Conservation (phyloP, 2,329 filamentous ascomycete genomes). For the Macrophomina pseudophaseolina region DNA sequence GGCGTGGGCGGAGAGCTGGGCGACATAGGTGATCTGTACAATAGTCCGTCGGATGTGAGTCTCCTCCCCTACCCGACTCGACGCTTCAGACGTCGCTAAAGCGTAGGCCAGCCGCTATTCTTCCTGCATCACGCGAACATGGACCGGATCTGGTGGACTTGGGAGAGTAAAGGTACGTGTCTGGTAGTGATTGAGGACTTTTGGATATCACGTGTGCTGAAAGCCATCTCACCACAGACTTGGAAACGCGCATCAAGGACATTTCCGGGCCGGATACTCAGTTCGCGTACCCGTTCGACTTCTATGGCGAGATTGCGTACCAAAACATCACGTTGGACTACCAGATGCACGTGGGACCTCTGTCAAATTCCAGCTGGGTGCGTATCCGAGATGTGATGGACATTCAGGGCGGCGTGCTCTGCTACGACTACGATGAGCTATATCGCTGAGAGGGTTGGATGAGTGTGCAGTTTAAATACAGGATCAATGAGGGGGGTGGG, state of each 20-base stretch:
- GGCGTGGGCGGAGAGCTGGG: constrained; percentile 38
- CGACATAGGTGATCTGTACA: constrained; percentile 14
- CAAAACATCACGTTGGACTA: constrained; percentile 25
- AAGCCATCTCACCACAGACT: constrained; percentile 35
- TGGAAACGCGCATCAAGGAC: constrained; percentile 36
- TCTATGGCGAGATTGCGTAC: constrained; percentile 14
- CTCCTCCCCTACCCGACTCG: neutral
- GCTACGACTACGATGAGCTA: constrained; percentile 25
- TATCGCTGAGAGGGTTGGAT: neutral
- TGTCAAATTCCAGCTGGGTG: constrained; percentile 17
- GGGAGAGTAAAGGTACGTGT: constrained; percentile 48
- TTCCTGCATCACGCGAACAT: constrained; percentile 54
- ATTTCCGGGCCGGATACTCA: constrained; percentile 29
- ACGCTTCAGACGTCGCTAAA: neutral
- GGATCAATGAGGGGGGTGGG: neutral
- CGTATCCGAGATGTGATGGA: constrained; percentile 25
- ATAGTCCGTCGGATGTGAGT: constrained; percentile 1
- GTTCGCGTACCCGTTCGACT: constrained; percentile 25
- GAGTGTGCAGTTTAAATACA: neutral
- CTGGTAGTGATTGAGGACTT: neutral
- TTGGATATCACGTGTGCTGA: neutral
- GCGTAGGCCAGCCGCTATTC: constrained; percentile 34
- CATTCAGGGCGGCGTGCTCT: constrained; percentile 23
- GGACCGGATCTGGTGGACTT: constrained; percentile 56
- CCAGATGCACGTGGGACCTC: constrained; percentile 21